Evolutionary conservation across 2,329 filamentous ascomycete genomes (phyloP).

Genomic region (Pseudogymnoascus sp.): DNA sequence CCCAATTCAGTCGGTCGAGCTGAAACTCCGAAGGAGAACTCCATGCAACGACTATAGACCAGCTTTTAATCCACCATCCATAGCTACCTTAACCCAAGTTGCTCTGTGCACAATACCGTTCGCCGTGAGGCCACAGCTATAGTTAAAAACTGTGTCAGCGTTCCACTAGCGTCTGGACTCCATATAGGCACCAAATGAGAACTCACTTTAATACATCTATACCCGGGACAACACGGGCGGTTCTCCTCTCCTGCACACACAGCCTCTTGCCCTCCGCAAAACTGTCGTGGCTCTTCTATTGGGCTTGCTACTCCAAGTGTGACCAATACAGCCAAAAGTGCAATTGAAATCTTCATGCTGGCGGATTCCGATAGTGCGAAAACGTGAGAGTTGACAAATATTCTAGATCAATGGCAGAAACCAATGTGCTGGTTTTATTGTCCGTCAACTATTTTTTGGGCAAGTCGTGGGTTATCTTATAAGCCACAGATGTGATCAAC

Average conservation of each 20-base stretch:
- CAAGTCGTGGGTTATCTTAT: neutral
- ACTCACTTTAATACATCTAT: neutral
- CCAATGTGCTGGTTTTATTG: neutral
- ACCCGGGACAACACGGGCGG: neutral
- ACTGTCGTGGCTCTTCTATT: neutral
- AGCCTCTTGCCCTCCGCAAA: neutral
- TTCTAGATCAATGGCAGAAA: neutral
- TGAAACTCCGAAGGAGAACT: slow-evolving; percentile 2
- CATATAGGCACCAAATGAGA: neutral
- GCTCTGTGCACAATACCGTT: neutral
- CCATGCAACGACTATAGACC: neutral
- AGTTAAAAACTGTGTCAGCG: neutral
- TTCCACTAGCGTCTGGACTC: neutral
- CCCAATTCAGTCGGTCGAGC: neutral
- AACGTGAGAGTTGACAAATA: neutral
- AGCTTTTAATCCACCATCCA: neutral
- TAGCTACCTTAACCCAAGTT: neutral
- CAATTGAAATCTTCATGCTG: neutral
- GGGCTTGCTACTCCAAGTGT: neutral
- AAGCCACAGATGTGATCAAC: neutral
- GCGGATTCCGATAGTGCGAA: neutral
- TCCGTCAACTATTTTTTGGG: no score
- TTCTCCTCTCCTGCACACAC: neutral
- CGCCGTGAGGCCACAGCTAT: neutral
- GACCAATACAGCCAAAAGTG: neutral